Conservation (phyloP, 805 yeast species). For the Ogataea glucozyma region DNA sequence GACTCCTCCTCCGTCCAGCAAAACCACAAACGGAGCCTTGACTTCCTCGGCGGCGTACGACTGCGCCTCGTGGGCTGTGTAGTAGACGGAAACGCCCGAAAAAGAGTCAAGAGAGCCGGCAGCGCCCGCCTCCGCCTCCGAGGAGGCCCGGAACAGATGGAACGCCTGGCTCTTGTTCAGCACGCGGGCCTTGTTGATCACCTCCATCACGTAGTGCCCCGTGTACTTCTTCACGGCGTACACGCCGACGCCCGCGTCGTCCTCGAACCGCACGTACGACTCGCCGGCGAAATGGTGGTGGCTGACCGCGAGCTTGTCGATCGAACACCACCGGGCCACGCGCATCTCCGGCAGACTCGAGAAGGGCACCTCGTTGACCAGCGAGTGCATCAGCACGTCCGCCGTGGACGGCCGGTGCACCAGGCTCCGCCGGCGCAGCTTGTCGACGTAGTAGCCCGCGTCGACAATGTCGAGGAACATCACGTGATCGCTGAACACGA, state of each 20-base stretch:
- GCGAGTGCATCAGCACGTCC: slow-evolving; percentile 85
- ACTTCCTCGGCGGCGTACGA: slow-evolving; percentile 54
- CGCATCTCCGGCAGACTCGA: slow-evolving; percentile 62
- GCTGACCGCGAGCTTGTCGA: slow-evolving; percentile 55
- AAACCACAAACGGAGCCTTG: slow-evolving; percentile 64
- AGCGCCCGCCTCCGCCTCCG: too few species aligned
- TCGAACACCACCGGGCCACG: slow-evolving; percentile 68
- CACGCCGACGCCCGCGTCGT: slow-evolving; percentile 25
- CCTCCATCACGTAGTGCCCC: slow-evolving; percentile 48
- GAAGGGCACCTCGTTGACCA: slow-evolving; percentile 82
- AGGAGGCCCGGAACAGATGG: slow-evolving; percentile 66
- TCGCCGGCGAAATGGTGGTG: slow-evolving; percentile 38
- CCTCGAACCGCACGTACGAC: slow-evolving; percentile 30
- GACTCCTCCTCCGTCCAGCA: too few species aligned
- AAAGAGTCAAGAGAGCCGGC: too few species aligned
- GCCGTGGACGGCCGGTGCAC: slow-evolving; percentile 60
- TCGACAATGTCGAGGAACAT: slow-evolving; percentile 61
- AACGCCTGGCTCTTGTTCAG: slow-evolving; percentile 81
- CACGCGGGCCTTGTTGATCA: slow-evolving; percentile 67
- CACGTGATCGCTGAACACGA: slow-evolving; percentile 79
- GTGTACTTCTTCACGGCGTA: slow-evolving; percentile 29
- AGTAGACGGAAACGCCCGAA: slow-evolving; percentile 56
- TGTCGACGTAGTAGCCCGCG: slow-evolving; percentile 39
- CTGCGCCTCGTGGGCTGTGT: slow-evolving; percentile 66
- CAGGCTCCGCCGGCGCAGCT: too few species aligned